phyloP scores from a whole-genome alignment of 805 yeast species.

The Candida arabinofermentans region DNA sequence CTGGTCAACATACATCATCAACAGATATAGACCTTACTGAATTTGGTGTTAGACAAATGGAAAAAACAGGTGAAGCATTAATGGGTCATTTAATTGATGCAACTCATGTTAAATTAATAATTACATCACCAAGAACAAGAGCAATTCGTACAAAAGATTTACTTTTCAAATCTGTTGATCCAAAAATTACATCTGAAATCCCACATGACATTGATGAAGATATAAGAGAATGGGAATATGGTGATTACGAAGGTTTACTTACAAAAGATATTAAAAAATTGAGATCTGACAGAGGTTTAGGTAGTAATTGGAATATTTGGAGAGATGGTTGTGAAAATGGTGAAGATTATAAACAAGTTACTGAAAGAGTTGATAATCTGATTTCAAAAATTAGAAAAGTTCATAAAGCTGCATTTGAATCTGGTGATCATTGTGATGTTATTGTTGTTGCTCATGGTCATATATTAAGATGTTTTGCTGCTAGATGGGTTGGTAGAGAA shows the following conservation, averaged over 20 bases:
- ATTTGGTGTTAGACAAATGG: conserved; percentile 75
- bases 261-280: conserved; percentile 62
- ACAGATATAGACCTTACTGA: conserved; percentile 80
- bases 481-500: conserved; percentile 74
- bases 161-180: conserved; percentile 47
- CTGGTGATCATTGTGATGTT: conserved; percentile 60
- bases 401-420: conserved; percentile 51
- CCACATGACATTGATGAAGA: conserved; percentile 56
- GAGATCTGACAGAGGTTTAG: conserved; percentile 56
- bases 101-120: conserved; percentile 52
- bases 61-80: conserved; percentile 64
- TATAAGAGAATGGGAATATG: conserved; percentile 93
- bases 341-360: conserved; percentile 64
- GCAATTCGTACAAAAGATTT: conserved; percentile 74
- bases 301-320: conserved; percentile 74
- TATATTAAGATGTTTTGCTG: conserved; percentile 82
- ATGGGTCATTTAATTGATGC: conserved; percentile 70
- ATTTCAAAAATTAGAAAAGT: conserved; percentile 60
- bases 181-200: conserved; percentile 38
- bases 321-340: conserved; percentile 91
- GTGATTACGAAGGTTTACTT: conserved; percentile 85
- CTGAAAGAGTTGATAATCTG: conserved; percentile 64
- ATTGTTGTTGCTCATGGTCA: conserved; percentile 92
- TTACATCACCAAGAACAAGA: conserved; percentile 77
- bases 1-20: conserved; percentile 85